Evolutionary conservation across 2,329 filamentous ascomycete species (phyloP).

Genomic region (Colletotrichum sp.): DNA sequence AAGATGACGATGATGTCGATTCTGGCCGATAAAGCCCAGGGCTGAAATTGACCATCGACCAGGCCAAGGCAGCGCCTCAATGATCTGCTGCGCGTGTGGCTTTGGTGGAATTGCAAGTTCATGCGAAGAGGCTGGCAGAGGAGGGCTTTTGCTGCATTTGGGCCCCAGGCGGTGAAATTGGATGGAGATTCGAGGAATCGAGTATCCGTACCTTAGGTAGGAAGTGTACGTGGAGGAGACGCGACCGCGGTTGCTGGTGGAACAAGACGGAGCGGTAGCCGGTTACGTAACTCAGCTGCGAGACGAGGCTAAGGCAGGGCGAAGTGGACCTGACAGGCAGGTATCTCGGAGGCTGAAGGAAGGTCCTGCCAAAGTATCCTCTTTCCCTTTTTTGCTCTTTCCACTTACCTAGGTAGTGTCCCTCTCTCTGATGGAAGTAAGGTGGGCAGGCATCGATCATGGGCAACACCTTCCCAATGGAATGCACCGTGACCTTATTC

Average conservation of each 20-base stretch:
- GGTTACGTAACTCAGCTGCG: constrained; percentile 7
- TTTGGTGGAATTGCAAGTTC: constrained; percentile 19
- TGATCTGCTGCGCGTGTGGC: constrained; percentile 19
- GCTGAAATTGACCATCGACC: constrained; percentile 6
- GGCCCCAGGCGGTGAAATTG: constrained; percentile 10
- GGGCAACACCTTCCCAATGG: background rate
- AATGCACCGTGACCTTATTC: background rate
- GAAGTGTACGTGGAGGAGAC: constrained; percentile 6
- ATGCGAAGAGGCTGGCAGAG: constrained; percentile 8
- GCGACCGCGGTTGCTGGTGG: background rate
- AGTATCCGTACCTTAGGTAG: too few relatives aligned
- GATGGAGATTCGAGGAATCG: background rate
- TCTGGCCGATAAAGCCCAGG: background rate
- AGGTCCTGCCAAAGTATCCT: background rate
- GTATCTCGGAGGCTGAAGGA: constrained; percentile 1
- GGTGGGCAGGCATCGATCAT: background rate
- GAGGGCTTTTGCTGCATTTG: background rate
- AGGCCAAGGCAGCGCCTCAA: constrained; percentile 15
- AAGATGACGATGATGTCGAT: background rate
- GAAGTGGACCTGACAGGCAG: background rate
- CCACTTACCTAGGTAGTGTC: background rate
- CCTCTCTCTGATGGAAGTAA: background rate
- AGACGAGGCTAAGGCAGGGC: background rate
- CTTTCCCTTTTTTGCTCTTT: background rate
- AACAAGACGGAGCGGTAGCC: background rate